Conservation (phyloP, 1,284 basidiomycete species). For the Hypsizygus ulmarius region DNA sequence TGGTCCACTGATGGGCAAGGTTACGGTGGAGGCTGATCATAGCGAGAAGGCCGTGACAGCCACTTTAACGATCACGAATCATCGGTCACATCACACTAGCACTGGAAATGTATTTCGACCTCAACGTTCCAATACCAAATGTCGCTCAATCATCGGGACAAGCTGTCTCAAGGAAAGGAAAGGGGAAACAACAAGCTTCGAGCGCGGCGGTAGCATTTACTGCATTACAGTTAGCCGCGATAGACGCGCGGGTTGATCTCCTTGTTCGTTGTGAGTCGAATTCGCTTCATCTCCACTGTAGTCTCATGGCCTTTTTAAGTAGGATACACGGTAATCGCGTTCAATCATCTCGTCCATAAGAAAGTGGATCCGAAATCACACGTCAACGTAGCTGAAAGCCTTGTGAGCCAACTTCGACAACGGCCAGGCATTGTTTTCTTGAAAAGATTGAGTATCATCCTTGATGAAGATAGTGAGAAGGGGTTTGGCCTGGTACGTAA, state of each 20-base stretch:
- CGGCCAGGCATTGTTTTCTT: constrained; percentile 59
- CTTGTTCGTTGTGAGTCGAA: constrained; percentile 49
- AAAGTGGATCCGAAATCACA: constrained; percentile 70
- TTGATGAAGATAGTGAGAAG: constrained; percentile 78
- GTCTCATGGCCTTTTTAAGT: constrained; percentile 42
- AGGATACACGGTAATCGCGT: constrained; percentile 74
- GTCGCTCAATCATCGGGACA: constrained; percentile 17
- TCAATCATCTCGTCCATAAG: constrained; percentile 65
- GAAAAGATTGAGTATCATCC: constrained; percentile 67
- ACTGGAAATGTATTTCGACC: constrained; percentile 53
- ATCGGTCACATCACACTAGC: too few species aligned
- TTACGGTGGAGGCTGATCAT: too few species aligned
- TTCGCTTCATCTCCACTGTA: constrained; percentile 9
- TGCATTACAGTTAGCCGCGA: constrained; percentile 37
- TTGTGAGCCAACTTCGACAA: constrained; percentile 52
- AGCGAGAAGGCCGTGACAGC: too few species aligned
- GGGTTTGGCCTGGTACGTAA: constrained; percentile 69
- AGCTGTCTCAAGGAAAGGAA: constrained; percentile 43
- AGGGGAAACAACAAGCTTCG: constrained; percentile 43
- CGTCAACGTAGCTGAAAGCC: constrained; percentile 53
- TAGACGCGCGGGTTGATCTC: constrained; percentile 52
- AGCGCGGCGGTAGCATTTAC: constrained; percentile 31
- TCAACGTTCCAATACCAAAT: constrained; percentile 49
- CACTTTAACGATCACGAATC: too few species aligned
- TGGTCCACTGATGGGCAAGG: too few species aligned